These are phyloP conservation scores for Diaporthe nobilis DNA, from an alignment of 2,329 filamentous ascomycete species.

Conservation along the genomic window DNA sequence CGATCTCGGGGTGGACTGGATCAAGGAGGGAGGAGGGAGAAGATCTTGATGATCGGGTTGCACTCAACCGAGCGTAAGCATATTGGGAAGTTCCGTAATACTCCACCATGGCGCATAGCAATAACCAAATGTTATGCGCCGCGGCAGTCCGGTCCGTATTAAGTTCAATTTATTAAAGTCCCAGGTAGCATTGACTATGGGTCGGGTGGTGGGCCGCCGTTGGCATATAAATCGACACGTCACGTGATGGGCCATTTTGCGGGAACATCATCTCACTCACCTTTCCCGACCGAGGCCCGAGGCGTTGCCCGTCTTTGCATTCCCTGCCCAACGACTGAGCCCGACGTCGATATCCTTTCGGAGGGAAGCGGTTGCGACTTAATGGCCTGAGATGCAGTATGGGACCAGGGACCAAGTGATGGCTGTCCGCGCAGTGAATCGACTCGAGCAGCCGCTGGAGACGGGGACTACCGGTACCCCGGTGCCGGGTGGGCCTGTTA, in stretches of 20 bases:
- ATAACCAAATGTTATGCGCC: neutral
- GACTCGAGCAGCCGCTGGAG: neutral
- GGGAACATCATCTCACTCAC: neutral
- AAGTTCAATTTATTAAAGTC: neutral
- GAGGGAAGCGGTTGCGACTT: neutral
- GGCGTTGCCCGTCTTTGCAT: neutral
- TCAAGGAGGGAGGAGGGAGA: neutral
- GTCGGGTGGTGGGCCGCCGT: neutral
- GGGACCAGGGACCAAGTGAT: conserved; percentile 2
- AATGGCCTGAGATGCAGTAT: neutral
- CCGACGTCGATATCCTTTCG: neutral
- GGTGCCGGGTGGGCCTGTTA: neutral
- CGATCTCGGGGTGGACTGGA: neutral
- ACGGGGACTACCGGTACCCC: neutral
- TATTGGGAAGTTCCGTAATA: neutral
- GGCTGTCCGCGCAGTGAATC: neutral
- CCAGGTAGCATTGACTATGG: neutral
- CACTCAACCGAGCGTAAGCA: neutral
- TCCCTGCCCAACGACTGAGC: neutral
- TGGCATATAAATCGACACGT: neutral
- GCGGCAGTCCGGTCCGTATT: neutral
- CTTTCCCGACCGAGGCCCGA: neutral
- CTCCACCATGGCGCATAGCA: neutral
- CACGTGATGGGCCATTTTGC: conserved; percentile 13
- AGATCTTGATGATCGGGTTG: neutral